These are phyloP conservation scores for Backusella luteola DNA, from an alignment of 192 early-diverging fungal genomes.

Conservation along the genomic window DNA sequence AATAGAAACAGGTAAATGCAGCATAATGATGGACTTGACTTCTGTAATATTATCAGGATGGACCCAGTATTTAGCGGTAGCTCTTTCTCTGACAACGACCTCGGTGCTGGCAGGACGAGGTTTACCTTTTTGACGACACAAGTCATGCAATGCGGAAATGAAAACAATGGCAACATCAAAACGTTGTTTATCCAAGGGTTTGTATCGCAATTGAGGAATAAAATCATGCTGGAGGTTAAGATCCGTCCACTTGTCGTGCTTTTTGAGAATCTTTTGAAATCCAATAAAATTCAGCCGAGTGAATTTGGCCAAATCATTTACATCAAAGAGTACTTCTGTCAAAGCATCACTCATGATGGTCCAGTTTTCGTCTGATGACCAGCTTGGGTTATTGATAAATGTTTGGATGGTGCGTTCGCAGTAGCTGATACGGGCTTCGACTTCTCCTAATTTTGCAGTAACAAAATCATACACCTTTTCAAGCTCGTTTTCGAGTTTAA, in stretches of 20 bases:
- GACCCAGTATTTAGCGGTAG: conserved; percentile 58
- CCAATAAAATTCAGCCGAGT: conserved; percentile 84
- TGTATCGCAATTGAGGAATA: conserved; percentile 72
- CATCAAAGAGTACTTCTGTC: conserved; percentile 69
- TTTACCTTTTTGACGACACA: conserved; percentile 51
- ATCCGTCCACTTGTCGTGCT: conserved; percentile 92
- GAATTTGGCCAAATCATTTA: conserved; percentile 80
- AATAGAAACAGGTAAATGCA: conserved; percentile 45
- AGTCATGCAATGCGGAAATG: conserved; percentile 78
- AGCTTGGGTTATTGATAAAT: conserved; percentile 50
- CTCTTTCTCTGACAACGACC: conserved; percentile 62
- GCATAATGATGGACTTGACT: conserved; percentile 40
- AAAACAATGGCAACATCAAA: conserved; percentile 87
- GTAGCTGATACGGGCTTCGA: conserved; percentile 70
- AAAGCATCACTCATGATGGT: conserved; percentile 59
- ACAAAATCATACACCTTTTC: conserved; percentile 81
- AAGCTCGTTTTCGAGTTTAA: conserved; percentile 82
- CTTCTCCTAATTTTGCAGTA: conserved; percentile 73
- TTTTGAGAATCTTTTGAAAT: conserved; percentile 94
- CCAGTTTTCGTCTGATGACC: conserved; percentile 45
- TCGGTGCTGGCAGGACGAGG: conserved; percentile 25
- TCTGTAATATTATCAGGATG: conserved; percentile 41
- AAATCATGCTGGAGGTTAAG: conserved; percentile 74
- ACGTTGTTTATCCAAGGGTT: conserved; percentile 81
- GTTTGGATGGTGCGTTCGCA: conserved; percentile 59